Evolutionary conservation across 2,329 filamentous ascomycete species (phyloP), one percentile per base, ranked within the genome.

Genomic region (Diaporthe citri): DNA sequence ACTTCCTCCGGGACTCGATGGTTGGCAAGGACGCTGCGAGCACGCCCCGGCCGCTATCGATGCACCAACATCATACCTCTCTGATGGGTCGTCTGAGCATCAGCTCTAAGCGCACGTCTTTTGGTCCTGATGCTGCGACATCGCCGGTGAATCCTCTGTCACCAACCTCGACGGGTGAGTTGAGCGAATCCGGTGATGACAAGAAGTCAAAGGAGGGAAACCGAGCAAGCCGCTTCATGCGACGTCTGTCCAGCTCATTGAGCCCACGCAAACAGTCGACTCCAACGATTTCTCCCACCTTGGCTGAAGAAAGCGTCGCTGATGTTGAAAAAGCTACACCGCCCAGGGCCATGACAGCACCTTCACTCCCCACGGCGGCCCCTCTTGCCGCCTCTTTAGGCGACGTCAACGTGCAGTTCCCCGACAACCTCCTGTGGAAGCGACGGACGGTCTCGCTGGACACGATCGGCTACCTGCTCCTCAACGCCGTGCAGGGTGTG

Each of bases 331-430:
- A 71, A 52, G 60, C 28, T 34, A n/a, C 25, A 51, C 48, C 72
- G 12, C 28, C 72, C 17, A 62, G 56, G 22, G 79, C 76, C 28
- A 74, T 59, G 70, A 73, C 80, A 10, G 78, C 78, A 51, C 76
- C 80, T 15, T 72, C 79, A 36, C 34, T 55, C 51, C 52, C 67
- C 55, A 71, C 25, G 39, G 25, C 67, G 12, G 52, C 67, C 28
- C 52, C 67, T 28, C 41, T 71, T 25, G 67, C 52, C 39, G 51
- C 51, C 25, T 71, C 67, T n/a, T 13, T 97, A 83, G 95, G 96
- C 66, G 95, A 98, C 80, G 93, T 99, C 77, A 98, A 99, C 80
- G 94, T 98, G 15, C 97, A 99, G 82, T 98, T 99, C 82, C 97
- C 97, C 0, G 96, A 98, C 82, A 97, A 95, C 72, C 88, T 99